Evolutionary conservation across 169 alveolate genomes (phyloP).

Genomic region (Plasmodium ovale): DNA sequence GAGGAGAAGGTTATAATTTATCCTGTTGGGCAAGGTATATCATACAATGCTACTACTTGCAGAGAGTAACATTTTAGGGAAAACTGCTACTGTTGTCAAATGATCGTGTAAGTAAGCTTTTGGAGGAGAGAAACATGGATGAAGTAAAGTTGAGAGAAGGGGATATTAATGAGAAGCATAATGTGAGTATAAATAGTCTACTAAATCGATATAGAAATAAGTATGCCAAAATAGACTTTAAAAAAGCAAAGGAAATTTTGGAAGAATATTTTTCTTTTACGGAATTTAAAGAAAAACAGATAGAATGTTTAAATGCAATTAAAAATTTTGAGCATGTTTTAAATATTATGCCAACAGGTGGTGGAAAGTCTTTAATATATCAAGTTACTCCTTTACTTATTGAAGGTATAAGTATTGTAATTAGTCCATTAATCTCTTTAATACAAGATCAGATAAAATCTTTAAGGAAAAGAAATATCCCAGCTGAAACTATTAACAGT

Average conservation of each 20-base stretch:
- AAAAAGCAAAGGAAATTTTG: slow-evolving; percentile 29
- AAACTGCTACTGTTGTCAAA: no score
- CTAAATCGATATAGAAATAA: slow-evolving; percentile 32
- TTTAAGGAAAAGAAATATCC: slow-evolving; percentile 88
- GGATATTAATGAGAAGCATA: background rate
- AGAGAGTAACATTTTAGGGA: no score
- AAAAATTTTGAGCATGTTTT: slow-evolving; percentile 91
- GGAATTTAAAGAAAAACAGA: slow-evolving; percentile 90
- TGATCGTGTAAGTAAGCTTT: no score
- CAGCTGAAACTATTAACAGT: slow-evolving; percentile 82
- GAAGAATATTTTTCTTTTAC: slow-evolving; percentile 72
- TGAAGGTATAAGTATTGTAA: slow-evolving; percentile 94
- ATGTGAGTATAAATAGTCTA: slow-evolving; percentile 2
- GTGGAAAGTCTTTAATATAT: slow-evolving; percentile 96
- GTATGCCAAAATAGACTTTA: slow-evolving; percentile 35
- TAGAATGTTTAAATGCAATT: slow-evolving; percentile 94
- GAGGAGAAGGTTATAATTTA: no score
- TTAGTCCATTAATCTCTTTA: slow-evolving; percentile 96
- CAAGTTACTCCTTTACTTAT: slow-evolving; percentile 93
- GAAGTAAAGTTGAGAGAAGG: background rate
- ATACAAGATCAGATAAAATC: slow-evolving; percentile 94
- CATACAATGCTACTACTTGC: no score
- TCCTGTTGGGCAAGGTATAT: no score
- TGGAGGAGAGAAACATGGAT: background rate
- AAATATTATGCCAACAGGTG: slow-evolving; percentile 97